Evolutionary conservation across 2,329 filamentous ascomycete species (phyloP).

Genomic region (Colletotrichum musicola): DNA sequence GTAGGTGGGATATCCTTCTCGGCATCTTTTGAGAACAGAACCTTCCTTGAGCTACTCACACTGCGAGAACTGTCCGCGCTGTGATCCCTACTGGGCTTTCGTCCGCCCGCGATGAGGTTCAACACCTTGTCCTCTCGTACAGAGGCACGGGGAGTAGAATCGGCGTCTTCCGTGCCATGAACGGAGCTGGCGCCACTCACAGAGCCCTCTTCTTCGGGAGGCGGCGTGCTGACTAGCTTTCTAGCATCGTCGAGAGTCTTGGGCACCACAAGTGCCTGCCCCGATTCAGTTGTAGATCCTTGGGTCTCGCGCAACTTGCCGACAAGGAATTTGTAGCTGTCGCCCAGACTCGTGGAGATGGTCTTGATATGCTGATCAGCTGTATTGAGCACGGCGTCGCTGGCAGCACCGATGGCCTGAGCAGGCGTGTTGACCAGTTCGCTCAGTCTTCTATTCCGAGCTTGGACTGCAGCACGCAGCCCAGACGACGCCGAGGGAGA

Average conservation of each 20-base stretch:
- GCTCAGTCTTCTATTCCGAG: constrained; percentile 82
- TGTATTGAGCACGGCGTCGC: constrained; percentile 86
- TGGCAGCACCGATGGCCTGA: constrained; percentile 83
- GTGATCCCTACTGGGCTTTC: constrained; percentile 72
- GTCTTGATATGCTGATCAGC: constrained; percentile 94
- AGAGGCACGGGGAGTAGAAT: constrained; percentile 46
- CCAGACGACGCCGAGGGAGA: constrained; percentile 51
- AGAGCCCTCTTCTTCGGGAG: constrained; percentile 71
- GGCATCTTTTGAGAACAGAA: constrained; percentile 61
- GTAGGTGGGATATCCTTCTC: constrained; percentile 49
- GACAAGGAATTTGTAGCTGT: constrained; percentile 93
- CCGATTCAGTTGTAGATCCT: constrained; percentile 55
- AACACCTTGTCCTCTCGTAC: constrained; percentile 74
- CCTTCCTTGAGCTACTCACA: constrained; percentile 70
- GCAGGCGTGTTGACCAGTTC: constrained; percentile 88
- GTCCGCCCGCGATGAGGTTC: constrained; percentile 75
- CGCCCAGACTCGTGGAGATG: constrained; percentile 89
- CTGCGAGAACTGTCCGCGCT: constrained; percentile 82
- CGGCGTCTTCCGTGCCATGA: constrained; percentile 56
- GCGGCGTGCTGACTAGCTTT: constrained; percentile 83
- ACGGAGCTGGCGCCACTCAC: constrained; percentile 69
- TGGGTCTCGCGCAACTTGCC: constrained; percentile 85
- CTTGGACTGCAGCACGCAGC: constrained; percentile 60
- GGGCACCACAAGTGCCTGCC: constrained; percentile 73
- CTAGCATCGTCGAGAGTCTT: constrained; percentile 94